Percentiles rank a stretch among this genome's conserved stretches.
These are phyloP conservation scores for Citeromyces nyonsensis DNA, from an alignment of 805 yeast species.

Conservation along the genomic window DNA sequence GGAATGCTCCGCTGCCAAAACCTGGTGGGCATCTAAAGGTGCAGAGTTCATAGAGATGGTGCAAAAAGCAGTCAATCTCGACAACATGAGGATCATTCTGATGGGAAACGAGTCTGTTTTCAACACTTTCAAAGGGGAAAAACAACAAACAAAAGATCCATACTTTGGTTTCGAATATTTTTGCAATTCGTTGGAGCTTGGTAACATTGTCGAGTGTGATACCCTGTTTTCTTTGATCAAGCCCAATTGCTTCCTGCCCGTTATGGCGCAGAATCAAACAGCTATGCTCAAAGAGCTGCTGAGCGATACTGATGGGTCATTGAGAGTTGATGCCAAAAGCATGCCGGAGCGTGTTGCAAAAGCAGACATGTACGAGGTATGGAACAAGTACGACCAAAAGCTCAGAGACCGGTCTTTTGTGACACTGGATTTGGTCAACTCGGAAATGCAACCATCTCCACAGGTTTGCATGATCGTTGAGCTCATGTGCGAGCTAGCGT, in stretches of 20 bases:
- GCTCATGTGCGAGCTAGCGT: conserved; percentile 31
- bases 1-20: conserved; percentile 15
- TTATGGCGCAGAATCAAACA: conserved; percentile 13
- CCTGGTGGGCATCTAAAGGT: conserved; percentile 29
- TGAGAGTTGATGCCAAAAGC: too few relatives aligned
- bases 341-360: too few relatives aligned
- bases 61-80: conserved; percentile 8
- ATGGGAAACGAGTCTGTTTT: too few relatives aligned
- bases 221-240: conserved; percentile 1
- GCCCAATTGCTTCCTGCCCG: conserved; percentile 20
- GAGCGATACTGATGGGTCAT: too few relatives aligned
- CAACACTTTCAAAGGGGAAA: too few relatives aligned
- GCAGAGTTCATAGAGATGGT: conserved; percentile 17
- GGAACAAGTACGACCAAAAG: conserved; percentile 27
- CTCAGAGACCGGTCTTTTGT: conserved; percentile 10
- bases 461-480: conserved; percentile 31
- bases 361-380: conserved; percentile 15
- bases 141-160: too few relatives aligned
- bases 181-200: too few relatives aligned
- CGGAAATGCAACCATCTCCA: conserved; percentile 16
- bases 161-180: background rate
- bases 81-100: conserved; percentile 16
- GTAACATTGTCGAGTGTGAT: too few relatives aligned
- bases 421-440: conserved; percentile 27
- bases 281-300: conserved; percentile 9